phyloP scores from a whole-genome alignment of 345 rosid species.

The Brassica carinata region DNA sequence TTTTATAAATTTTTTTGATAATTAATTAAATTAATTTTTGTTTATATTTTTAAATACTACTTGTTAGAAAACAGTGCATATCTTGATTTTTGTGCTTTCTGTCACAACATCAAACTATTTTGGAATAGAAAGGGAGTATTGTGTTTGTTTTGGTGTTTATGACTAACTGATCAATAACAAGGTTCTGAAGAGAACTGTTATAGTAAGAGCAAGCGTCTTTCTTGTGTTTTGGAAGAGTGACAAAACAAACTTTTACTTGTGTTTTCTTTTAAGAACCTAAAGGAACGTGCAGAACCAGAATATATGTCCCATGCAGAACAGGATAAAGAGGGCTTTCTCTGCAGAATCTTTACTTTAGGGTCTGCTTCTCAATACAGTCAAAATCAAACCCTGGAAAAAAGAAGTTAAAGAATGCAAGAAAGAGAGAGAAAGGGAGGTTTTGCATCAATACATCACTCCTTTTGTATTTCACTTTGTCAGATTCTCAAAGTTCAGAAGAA shows the following conservation, averaged over 20 bases:
- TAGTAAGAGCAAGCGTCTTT: too few relatives aligned
- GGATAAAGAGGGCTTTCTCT: constrained; percentile 38
- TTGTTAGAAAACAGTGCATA: too few relatives aligned
- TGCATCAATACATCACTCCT: constrained; percentile 33
- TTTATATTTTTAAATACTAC: too few relatives aligned
- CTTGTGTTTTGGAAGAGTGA: constrained; percentile 18
- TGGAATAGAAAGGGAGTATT: not conserved
- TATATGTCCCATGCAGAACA: constrained; percentile 59
- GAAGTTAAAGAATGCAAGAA: constrained; percentile 36
- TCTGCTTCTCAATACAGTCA: constrained; percentile 64
- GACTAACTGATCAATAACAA: not conserved
- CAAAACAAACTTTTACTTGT: constrained; percentile 15
- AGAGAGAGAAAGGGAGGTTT: constrained; percentile 41
- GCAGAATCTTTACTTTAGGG: constrained; percentile 58
- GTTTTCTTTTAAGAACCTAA: constrained; percentile 31
- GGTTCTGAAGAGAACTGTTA: too few relatives aligned
- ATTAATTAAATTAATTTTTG: too few relatives aligned
- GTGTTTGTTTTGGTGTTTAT: not conserved
- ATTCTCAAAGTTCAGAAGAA: constrained; percentile 37
- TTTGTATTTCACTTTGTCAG: constrained; percentile 44
- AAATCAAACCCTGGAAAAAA: constrained; percentile 34
- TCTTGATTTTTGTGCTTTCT: too few relatives aligned
- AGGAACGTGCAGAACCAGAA: constrained; percentile 40
- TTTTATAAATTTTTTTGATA: too few relatives aligned
- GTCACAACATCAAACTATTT: too few relatives aligned